phyloP scores from a whole-genome alignment of 1,284 basidiomycete genomes.

The Ustilago hordei region DNA sequence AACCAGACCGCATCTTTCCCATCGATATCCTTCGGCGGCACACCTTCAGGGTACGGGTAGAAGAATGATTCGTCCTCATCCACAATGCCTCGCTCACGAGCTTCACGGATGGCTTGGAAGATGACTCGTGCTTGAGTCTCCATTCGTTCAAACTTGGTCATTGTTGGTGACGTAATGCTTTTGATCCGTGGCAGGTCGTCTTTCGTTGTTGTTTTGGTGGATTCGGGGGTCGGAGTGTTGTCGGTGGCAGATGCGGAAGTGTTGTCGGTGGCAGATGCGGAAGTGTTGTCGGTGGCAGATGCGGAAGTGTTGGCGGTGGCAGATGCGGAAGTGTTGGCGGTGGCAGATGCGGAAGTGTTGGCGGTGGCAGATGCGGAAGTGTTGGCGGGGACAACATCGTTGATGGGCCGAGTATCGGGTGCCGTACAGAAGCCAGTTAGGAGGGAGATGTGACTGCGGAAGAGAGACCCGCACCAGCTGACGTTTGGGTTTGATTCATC shows the following conservation, averaged over 20 bases:
- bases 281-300: too few relatives aligned
- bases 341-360: too few relatives aligned
- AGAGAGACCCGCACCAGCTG: conserved; percentile 31
- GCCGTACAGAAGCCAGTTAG: conserved; percentile 27
- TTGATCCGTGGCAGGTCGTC: not conserved
- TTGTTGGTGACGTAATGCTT: conserved; percentile 3
- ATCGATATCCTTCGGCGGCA: conserved; percentile 26
- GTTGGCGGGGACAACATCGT: not conserved
- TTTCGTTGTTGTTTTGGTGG: not conserved
- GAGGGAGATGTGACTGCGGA: conserved; percentile 34
- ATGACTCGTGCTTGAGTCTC: conserved; percentile 53
- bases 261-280: too few relatives aligned
- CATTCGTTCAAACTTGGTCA: conserved; percentile 48
- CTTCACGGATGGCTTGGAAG: conserved; percentile 42
- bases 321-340: not conserved
- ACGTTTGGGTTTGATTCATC: conserved; percentile 14
- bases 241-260: not conserved
- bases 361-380: not conserved
- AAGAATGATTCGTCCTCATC: conserved; percentile 55
- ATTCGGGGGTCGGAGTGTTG: not conserved
- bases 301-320: not conserved
- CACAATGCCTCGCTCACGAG: conserved; percentile 45
- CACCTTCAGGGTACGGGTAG: conserved; percentile 44
- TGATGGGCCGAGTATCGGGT: conserved; percentile 13
- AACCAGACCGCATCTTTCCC: conserved; percentile 39